These are phyloP conservation scores for Ganoderma sinense DNA, from an alignment of 1,284 basidiomycete genomes.

Conservation along the genomic window DNA sequence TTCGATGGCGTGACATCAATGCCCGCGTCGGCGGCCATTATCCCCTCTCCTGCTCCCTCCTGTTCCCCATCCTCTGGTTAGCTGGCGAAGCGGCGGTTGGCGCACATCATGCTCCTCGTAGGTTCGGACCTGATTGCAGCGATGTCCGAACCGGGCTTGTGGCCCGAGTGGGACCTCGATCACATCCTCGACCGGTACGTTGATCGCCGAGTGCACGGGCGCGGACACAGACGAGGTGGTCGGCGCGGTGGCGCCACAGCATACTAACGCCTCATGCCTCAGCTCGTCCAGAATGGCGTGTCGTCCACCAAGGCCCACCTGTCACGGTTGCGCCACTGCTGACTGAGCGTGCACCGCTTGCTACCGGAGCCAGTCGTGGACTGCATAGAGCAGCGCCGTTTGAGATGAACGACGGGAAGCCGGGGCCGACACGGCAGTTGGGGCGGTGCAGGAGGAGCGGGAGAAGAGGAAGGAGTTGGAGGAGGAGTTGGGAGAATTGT, in stretches of 20 bases:
- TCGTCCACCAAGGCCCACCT: slow-evolving; percentile 94
- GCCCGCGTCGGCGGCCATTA: slow-evolving; percentile 77
- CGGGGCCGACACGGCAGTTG: slow-evolving; percentile 29
- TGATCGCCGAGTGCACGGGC: slow-evolving; percentile 96
- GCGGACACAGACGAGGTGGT: slow-evolving; percentile 89
- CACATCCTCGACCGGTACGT: slow-evolving; percentile 93
- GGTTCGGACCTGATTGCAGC: slow-evolving; percentile 98
- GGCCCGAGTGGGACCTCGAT: slow-evolving; percentile 95
- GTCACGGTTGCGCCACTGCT: slow-evolving; percentile 91
- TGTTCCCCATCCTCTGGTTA: background rate
- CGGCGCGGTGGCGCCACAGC: slow-evolving; percentile 86
- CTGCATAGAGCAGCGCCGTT: slow-evolving; percentile 88
- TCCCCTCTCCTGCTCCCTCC: slow-evolving; percentile 57
- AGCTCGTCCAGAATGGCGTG: slow-evolving; percentile 98
- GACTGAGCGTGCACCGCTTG: slow-evolving; percentile 94
- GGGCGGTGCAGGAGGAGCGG: slow-evolving; percentile 39
- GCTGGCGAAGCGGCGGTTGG: slow-evolving; percentile 54
- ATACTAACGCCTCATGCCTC: slow-evolving; percentile 94
- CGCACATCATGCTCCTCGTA: slow-evolving; percentile 92
- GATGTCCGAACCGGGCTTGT: slow-evolving; percentile 99
- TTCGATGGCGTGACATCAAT: too few species aligned
- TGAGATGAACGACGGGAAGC: slow-evolving; percentile 72
- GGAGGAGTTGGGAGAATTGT: slow-evolving; percentile 36
- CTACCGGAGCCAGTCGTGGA: slow-evolving; percentile 93
- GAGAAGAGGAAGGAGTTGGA: slow-evolving; percentile 57